A percentile compares a stretch with the other conserved stretches of the same genome.
Evolutionary conservation across 371 early-diverging fungal species (phyloP).

Genomic region (Circinella minor): DNA sequence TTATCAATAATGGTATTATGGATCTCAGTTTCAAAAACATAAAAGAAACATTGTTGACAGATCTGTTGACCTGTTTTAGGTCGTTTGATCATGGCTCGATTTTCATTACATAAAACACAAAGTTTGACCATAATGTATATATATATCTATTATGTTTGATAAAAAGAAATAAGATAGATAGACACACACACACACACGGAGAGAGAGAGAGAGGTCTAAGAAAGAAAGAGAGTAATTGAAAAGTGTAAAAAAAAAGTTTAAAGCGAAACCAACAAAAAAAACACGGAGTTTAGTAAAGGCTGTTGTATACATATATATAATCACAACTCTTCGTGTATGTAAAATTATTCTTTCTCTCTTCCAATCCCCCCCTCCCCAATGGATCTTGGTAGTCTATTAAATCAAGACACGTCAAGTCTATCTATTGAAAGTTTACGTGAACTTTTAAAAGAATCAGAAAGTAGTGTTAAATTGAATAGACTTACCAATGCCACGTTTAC

Average conservation of each 20-base stretch:
- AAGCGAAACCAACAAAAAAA: too few relatives aligned
- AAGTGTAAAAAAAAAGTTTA: too few relatives aligned
- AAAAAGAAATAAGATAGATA: too few relatives aligned
- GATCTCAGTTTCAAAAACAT: constrained; percentile 96
- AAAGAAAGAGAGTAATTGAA: too few relatives aligned
- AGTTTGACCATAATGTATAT: constrained; percentile 39
- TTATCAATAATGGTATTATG: constrained; percentile 91
- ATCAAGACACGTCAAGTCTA: constrained; percentile 25
- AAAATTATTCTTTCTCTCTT: too few relatives aligned
- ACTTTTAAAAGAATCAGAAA: constrained; percentile 24
- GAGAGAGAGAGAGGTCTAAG: not conserved
- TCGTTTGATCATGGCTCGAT: constrained; percentile 86
- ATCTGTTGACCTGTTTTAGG: constrained; percentile 94
- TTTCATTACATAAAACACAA: constrained; percentile 57
- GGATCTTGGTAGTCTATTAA: constrained; percentile 45
- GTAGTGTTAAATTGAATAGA: constrained; percentile 23
- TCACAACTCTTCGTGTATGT: too few relatives aligned
- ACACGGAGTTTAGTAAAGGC: too few relatives aligned
- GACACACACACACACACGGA: too few relatives aligned
- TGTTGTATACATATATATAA: too few relatives aligned
- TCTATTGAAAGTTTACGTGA: constrained; percentile 24
- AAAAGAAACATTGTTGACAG: constrained; percentile 95
- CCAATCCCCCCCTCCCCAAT: constrained; percentile 10
- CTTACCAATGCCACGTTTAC: constrained; percentile 32
- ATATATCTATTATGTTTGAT: too few relatives aligned